These are phyloP conservation scores for Pythium chondricola DNA, from an alignment of 352 stramenopile genomes.

Conservation along the genomic window DNA sequence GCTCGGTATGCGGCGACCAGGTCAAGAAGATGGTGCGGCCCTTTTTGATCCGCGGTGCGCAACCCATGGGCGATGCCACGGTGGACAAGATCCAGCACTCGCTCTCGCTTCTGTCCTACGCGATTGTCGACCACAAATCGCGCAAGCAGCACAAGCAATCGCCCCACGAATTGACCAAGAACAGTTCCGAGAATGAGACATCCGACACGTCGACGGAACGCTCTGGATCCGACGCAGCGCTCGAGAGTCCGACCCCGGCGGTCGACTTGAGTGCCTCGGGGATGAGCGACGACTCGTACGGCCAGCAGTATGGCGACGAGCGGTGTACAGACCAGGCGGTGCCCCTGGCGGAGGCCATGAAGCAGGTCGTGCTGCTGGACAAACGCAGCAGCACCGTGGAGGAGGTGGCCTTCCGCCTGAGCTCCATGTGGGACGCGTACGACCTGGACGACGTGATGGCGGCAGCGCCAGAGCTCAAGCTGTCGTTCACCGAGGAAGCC, in stretches of 20 bases:
- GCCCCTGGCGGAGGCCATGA: slow-evolving; percentile 67
- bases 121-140: slow-evolving; percentile 35
- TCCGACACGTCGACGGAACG: slow-evolving; percentile 24
- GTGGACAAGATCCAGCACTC: slow-evolving; percentile 68
- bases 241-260: slow-evolving; percentile 9
- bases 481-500: slow-evolving; percentile 20
- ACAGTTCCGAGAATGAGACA: slow-evolving; percentile 5
- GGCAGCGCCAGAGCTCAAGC: slow-evolving; percentile 4
- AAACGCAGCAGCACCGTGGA: slow-evolving; percentile 54
- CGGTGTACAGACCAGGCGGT: slow-evolving; percentile 61
- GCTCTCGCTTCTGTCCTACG: slow-evolving; percentile 62
- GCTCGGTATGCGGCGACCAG: slow-evolving; percentile 54
- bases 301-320: slow-evolving; percentile 43
- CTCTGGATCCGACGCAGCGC: slow-evolving; percentile 41
- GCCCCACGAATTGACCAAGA: not conserved
- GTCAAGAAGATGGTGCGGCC: slow-evolving; percentile 66
- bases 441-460: slow-evolving; percentile 45
- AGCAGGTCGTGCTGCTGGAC: slow-evolving; percentile 63
- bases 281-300: slow-evolving; percentile 27
- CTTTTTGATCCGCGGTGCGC: slow-evolving; percentile 71
- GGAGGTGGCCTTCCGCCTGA: slow-evolving; percentile 70
- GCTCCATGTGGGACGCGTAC: slow-evolving; percentile 77
- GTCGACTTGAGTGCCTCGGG: slow-evolving; percentile 8
- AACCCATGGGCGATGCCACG: slow-evolving; percentile 67
- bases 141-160: slow-evolving; percentile 21